A percentile compares a stretch with the other conserved stretches of the same genome.
Conservation (phyloP, 306 rosid species). For the Nissolia schottii region DNA sequence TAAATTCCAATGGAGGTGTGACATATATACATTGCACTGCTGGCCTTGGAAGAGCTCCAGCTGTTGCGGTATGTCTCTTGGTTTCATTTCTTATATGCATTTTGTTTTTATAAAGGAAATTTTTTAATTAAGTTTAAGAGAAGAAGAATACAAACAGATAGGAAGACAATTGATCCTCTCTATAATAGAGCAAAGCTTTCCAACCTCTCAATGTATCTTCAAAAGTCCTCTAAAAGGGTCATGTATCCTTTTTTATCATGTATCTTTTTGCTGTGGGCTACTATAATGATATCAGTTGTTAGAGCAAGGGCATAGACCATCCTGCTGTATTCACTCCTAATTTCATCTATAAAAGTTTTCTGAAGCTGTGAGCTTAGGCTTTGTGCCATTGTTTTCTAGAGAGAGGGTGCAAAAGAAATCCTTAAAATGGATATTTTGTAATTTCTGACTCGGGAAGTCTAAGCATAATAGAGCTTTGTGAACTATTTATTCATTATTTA, state of each 20-base stretch:
- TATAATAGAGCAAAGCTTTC: too few species aligned
- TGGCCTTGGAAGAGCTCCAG: constrained; percentile 99
- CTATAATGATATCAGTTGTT: not conserved
- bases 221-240: too few species aligned
- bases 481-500: not conserved
- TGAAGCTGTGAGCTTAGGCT: not conserved
- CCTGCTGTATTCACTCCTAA: not conserved
- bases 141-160: too few species aligned
- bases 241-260: not conserved
- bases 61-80: constrained; percentile 58
- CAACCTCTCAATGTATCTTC: too few species aligned
- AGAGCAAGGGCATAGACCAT: not conserved
- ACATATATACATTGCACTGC: constrained; percentile 96
- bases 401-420: constrained; percentile 12
- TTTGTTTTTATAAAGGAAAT: constrained; percentile 4
- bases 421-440: not conserved
- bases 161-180: too few species aligned
- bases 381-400: not conserved
- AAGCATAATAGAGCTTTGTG: not conserved
- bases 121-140: too few species aligned
- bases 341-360: constrained; percentile 5
- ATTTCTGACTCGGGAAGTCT: not conserved
- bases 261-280: not conserved
- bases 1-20: constrained; percentile 79
- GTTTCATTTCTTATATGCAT: constrained; percentile 9